Conservation (phyloP, 495 filamentous ascomycete species). For the Geopyxis carbonaria region DNA sequence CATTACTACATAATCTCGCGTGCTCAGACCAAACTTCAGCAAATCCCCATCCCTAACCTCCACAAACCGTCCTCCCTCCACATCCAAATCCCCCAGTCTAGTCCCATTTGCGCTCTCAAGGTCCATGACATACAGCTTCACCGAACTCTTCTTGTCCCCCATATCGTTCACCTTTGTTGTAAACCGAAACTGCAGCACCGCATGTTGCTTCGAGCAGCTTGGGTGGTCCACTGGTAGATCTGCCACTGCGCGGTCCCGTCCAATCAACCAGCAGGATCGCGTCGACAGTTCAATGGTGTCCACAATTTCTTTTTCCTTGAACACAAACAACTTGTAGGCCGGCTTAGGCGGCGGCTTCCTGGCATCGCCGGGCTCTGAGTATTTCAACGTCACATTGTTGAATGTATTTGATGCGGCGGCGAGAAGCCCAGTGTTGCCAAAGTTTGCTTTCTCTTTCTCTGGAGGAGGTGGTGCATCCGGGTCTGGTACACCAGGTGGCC, state of each 20-base stretch:
- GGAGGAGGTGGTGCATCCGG: neutral
- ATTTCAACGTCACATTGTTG: constrained; percentile 65
- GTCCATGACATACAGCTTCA: constrained; percentile 84
- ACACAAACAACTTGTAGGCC: constrained; percentile 80
- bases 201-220: constrained; percentile 86
- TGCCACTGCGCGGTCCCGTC: constrained; percentile 58
- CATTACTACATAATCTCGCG: constrained; percentile 70
- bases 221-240: constrained; percentile 79
- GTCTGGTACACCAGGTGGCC: neutral
- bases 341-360: constrained; percentile 67
- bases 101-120: constrained; percentile 90
- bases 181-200: constrained; percentile 82
- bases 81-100: constrained; percentile 52
- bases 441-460: constrained; percentile 81
- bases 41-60: constrained; percentile 82
- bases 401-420: constrained; percentile 81
- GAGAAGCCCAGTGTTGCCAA: constrained; percentile 57
- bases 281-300: constrained; percentile 59
- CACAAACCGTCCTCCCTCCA: constrained; percentile 61
- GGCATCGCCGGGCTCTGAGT: constrained; percentile 86
- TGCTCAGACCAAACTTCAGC: constrained; percentile 69
- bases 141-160: constrained; percentile 62
- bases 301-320: constrained; percentile 65
- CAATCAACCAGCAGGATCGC: constrained; percentile 80
- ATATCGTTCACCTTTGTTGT: constrained; percentile 68